A percentile compares a stretch with the other conserved stretches of the same genome.
phyloP scores from a whole-genome alignment of 306 rosid genomes.

The Glycine tomentella region DNA sequence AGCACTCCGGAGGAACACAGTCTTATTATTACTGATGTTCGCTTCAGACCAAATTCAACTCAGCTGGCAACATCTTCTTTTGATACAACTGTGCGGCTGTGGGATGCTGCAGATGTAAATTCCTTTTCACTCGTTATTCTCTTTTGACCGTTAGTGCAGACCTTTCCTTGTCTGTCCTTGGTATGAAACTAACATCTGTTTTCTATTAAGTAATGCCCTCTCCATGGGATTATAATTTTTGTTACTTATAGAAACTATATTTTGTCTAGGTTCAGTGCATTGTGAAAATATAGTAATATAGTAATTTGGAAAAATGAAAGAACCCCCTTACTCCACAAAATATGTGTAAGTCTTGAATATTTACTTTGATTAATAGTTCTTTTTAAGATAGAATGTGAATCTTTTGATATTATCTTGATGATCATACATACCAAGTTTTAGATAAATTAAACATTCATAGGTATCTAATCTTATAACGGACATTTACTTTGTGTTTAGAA shows the following conservation, averaged over 20 bases:
- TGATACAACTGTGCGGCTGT: constrained; percentile 87
- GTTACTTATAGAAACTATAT: background rate
- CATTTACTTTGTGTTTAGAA: background rate
- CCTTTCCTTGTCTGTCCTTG: no score
- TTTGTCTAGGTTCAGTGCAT: constrained; percentile 12
- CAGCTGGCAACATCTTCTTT: constrained; percentile 95
- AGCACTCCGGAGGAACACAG: constrained; percentile 77
- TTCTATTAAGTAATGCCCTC: constrained; percentile 17
- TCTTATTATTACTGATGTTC: constrained; percentile 83
- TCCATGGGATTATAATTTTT: background rate
- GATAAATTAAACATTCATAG: background rate
- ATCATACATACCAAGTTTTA: background rate
- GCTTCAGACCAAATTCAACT: constrained; percentile 90
- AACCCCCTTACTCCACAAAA: background rate
- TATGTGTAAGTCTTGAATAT: background rate
- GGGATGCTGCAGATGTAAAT: constrained; percentile 94
- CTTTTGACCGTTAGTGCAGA: constrained; percentile 23
- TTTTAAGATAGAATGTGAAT: background rate
- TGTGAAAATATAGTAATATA: background rate
- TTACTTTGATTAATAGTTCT: background rate
- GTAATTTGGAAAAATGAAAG: constrained; percentile 11
- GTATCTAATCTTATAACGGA: background rate
- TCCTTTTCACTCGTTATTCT: constrained; percentile 26
- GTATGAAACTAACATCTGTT: constrained; percentile 22
- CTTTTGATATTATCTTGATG: background rate